phyloP scores from a whole-genome alignment of 164 flowering plant species.

The Nymphaea thermarum region DNA sequence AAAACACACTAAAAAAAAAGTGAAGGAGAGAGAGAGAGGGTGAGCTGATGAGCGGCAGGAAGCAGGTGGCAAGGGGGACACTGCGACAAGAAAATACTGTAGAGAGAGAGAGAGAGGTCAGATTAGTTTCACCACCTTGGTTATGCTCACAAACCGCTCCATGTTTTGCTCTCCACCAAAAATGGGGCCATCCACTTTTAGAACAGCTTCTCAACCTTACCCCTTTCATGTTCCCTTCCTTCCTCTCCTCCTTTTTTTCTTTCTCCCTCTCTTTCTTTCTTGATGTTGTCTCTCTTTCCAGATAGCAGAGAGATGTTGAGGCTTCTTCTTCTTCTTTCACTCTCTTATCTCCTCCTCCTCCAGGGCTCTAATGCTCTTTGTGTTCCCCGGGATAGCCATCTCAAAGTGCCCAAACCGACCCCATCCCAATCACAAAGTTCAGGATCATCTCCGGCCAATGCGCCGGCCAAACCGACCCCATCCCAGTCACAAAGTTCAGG shows the following conservation, averaged over 20 bases:
- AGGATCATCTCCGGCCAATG: not conserved
- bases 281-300: not conserved
- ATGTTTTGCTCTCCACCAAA: constrained; percentile 11
- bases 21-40: not conserved
- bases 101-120: too few relatives aligned
- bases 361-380: constrained; percentile 8
- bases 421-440: not conserved
- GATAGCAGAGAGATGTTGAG: constrained; percentile 5
- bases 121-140: not conserved
- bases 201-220: not conserved
- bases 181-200: not conserved
- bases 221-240: not conserved
- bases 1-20: not conserved
- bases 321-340: constrained; percentile 5
- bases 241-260: not conserved
- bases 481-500: not conserved
- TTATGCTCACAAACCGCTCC: not conserved
- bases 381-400: constrained; percentile 6
- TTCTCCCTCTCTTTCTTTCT: not conserved
- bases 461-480: not conserved
- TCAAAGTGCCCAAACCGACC: not conserved
- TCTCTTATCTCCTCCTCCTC: constrained; percentile 8
- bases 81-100: too few relatives aligned
- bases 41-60: not conserved
- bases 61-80: too few relatives aligned